Base-by-base conservation (phyloP, 352 stramenopile species). In the Aphanomyces euteiches region DNA sequence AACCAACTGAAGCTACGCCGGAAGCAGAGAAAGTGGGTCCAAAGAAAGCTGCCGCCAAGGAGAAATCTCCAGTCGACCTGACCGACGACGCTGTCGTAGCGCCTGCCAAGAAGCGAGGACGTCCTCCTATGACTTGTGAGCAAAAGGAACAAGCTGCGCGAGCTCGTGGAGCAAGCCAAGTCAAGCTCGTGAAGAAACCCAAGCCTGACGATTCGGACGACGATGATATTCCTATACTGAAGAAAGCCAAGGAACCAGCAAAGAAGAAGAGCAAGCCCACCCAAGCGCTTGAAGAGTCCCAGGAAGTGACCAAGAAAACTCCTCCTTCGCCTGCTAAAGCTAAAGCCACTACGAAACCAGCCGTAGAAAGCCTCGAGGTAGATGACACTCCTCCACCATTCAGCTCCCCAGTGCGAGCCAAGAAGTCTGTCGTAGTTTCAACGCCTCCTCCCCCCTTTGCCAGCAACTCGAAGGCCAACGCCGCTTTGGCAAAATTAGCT, bases 41-140 rank as follows among this genome's bases (percentile, higher is more conserved):
- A 28, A 58, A 19, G 50, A 19, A 65, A 67, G 19, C 21, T 34
- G 67, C 61, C 41, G 74, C 71, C 57, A 64, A 34, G 65, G 74
- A 39, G 68, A 53, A 43, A 71, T 58, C 58, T 58, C 61, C 43
- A 28, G 63, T 45, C 34, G 48, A 4, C 45, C 59, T 58, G 56
- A 48, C 72, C 69, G 56, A 41, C 74, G 71, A 53, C 58, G 59
- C 12, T 38, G 67, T 36, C 5, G 10, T 69, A 50, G 19, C 63
- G n/a, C 43, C 50, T 13, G 53, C 73, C 38, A 77, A 81, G 45
- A 74, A 73, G 36, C 59, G 69, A 34, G 68, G 50, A 1, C 67
- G 72, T 58, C 73, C 53, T n/a, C 12, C 54, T 7, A 45, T 61
- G 19, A 40, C 54, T 37, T 5, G 3, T 10, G 54, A 61, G n/a